A percentile compares a stretch with the other conserved stretches of the same genome.
phyloP scores from a whole-genome alignment of 805 yeast species.

The Candida adriatica region DNA sequence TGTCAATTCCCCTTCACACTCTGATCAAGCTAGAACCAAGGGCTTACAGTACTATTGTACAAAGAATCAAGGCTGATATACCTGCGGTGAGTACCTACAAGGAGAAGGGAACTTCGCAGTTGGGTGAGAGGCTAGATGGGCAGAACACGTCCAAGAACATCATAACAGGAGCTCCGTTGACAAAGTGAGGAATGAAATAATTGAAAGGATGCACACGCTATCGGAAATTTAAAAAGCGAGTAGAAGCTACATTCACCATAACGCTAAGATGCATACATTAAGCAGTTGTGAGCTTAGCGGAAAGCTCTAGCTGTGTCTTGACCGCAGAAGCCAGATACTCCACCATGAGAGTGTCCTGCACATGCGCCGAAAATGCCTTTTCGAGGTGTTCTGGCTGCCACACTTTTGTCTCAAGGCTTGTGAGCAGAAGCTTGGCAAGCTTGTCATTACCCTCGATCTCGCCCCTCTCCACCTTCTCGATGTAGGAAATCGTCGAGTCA shows the following conservation, averaged over 20 bases:
- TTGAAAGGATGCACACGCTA: no score
- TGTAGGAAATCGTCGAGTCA: slow-evolving; percentile 42
- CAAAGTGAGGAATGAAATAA: slow-evolving; percentile 2
- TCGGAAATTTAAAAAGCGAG: no score
- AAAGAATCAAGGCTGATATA: slow-evolving; percentile 88
- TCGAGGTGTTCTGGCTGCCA: slow-evolving; percentile 45
- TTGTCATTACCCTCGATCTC: slow-evolving; percentile 44
- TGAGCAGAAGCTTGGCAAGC: slow-evolving; percentile 61
- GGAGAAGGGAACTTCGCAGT: slow-evolving; percentile 73
- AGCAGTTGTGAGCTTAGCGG: slow-evolving; percentile 71
- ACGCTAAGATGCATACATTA: no score
- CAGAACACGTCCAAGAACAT: slow-evolving; percentile 20
- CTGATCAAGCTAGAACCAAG: slow-evolving; percentile 91
- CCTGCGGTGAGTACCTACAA: slow-evolving; percentile 98
- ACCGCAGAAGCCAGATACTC: slow-evolving; percentile 79
- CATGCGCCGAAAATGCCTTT: slow-evolving; percentile 58
- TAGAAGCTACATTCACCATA: no score
- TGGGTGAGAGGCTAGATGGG: slow-evolving; percentile 30
- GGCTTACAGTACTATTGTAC: slow-evolving; percentile 83
- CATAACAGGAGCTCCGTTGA: slow-evolving; percentile 22
- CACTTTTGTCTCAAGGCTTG: slow-evolving; percentile 47
- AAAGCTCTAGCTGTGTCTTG: slow-evolving; percentile 75
- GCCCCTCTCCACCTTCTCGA: slow-evolving; percentile 34
- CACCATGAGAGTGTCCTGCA: slow-evolving; percentile 75
- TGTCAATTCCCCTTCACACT: slow-evolving; percentile 96